phyloP scores from a whole-genome alignment of 352 stramenopile species.

The Pythium aristosporum region DNA sequence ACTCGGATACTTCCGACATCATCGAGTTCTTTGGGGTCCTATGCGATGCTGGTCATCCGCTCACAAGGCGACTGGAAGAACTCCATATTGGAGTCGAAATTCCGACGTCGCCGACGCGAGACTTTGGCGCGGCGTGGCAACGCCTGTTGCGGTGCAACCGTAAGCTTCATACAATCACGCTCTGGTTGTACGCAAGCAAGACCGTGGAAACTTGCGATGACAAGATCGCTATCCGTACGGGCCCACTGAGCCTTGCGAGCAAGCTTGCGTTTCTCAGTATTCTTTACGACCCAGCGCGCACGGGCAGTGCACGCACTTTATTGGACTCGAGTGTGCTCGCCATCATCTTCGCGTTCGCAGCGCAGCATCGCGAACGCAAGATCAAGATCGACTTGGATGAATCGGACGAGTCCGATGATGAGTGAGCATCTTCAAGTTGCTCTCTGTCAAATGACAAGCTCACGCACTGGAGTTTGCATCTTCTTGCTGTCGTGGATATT shows the following conservation, averaged over 20 bases:
- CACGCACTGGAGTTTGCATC: too few species aligned
- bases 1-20: not conserved
- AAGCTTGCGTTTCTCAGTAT: conserved; percentile 1
- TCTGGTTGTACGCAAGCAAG: not conserved
- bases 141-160: not conserved
- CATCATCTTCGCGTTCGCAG: not conserved
- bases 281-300: not conserved
- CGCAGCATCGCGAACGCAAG: not conserved
- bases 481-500: too few species aligned
- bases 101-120: too few species aligned
- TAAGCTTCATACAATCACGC: not conserved
- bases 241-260: not conserved
- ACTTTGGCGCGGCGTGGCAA: not conserved
- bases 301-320: not conserved
- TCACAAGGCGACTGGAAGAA: not conserved
- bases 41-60: not conserved
- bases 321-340: not conserved
- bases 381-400: not conserved
- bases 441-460: too few species aligned
- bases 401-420: not conserved
- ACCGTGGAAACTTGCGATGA: not conserved
- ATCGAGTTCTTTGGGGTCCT: not conserved
- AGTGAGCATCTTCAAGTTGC: too few species aligned
- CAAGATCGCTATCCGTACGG: not conserved
- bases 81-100: not conserved